Conservation (phyloP, 768 basidiomycete species). For the Auriscalpium orientale region DNA sequence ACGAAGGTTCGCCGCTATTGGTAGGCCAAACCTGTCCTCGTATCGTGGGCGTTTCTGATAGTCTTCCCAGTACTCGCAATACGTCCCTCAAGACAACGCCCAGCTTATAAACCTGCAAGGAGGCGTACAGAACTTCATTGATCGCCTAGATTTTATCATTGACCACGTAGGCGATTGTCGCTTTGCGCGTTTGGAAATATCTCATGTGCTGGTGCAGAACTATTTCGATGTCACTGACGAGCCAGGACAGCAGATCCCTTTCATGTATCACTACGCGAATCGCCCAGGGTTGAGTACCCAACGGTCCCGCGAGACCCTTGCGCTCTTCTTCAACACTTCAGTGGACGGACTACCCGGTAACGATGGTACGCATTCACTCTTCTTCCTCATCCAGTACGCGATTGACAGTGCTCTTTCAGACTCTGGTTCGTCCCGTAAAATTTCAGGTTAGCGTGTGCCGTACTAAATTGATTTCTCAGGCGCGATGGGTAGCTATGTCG, state of each 20-base stretch:
- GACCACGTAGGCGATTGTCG: conserved; percentile 30
- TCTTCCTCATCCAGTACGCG: background rate
- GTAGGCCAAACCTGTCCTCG: conserved; percentile 26
- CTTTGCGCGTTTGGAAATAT: background rate
- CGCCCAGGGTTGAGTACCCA: conserved; percentile 52
- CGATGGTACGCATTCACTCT: conserved; percentile 36
- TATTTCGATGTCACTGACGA: conserved; percentile 61
- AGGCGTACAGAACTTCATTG: conserved; percentile 44
- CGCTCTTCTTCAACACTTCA: conserved; percentile 49
- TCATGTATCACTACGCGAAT: conserved; percentile 65
- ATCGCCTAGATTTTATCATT: conserved; percentile 51
- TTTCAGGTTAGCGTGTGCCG: background rate
- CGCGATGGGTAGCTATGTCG: conserved; percentile 56
- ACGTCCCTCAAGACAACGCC: conserved; percentile 59
- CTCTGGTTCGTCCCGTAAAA: background rate
- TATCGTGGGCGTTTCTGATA: background rate
- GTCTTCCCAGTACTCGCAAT: conserved; percentile 26
- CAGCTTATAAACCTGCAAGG: conserved; percentile 56
- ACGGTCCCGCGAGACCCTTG: conserved; percentile 46
- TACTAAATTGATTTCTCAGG: conserved; percentile 23
- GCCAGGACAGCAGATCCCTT: conserved; percentile 61
- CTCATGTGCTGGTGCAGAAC: conserved; percentile 23
- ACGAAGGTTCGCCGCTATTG: conserved; percentile 55
- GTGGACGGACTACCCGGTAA: conserved; percentile 57
- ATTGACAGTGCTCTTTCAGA: background rate